A percentile compares a stretch with the other conserved stretches of the same genome.
Evolutionary conservation across 2,329 filamentous ascomycete genomes (phyloP).

Genomic region (Erysiphe pulchra): DNA sequence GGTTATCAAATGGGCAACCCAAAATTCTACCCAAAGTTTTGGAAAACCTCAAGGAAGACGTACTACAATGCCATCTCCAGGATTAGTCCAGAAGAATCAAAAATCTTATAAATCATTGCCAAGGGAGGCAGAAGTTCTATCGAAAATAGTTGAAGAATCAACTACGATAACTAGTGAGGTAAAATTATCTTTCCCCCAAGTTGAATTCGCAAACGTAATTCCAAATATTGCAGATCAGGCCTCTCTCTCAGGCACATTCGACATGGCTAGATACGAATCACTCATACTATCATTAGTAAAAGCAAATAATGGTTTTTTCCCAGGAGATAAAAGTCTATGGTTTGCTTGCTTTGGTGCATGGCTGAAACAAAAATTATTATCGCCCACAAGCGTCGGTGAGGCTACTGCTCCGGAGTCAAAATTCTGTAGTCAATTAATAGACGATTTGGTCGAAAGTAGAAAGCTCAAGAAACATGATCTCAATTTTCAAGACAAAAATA

Average conservation of each 20-base stretch:
- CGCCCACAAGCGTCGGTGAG: neutral
- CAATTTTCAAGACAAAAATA: conserved; percentile 3
- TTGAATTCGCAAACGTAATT: neutral
- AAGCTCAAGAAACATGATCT: conserved; percentile 4
- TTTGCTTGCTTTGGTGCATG: conserved; percentile 9
- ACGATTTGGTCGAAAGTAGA: conserved; percentile 6
- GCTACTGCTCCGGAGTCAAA: conserved; percentile 7
- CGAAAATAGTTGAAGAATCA: conserved; percentile 1
- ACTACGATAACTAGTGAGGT: neutral
- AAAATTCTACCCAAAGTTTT: conserved; percentile 1
- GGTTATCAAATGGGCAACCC: conserved; percentile 2
- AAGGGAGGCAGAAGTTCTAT: conserved; percentile 2
- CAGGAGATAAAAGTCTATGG: conserved; percentile 11
- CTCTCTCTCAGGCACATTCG: neutral
- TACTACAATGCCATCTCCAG: neutral
- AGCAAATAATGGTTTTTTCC: conserved; percentile 9
- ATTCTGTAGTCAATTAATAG: conserved; percentile 6
- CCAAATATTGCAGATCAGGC: neutral
- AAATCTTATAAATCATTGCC: conserved; percentile 2
- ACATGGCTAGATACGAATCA: conserved; percentile 1
- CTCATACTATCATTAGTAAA: conserved; percentile 6
- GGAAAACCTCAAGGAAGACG: neutral
- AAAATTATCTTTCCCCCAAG: neutral
- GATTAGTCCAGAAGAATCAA: neutral
- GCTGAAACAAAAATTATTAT: conserved; percentile 5